phyloP scores from a whole-genome alignment of 805 yeast species.

The Kazachstania kunashirensis region DNA sequence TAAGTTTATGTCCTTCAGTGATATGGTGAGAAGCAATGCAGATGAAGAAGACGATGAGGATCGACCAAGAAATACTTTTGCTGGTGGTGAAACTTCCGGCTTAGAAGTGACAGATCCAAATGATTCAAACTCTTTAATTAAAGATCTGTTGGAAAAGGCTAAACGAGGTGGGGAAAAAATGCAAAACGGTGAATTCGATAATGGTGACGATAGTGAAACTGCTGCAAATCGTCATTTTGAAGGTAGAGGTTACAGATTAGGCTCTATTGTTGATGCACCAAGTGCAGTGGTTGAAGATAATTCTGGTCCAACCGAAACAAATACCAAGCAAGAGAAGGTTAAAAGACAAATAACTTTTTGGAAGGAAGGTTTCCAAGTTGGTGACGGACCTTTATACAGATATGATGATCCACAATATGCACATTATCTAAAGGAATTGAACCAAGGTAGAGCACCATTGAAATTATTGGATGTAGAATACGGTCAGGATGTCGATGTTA shows the following conservation, averaged over 20 bases:
- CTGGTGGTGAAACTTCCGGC: slow-evolving; percentile 65
- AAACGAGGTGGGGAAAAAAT: slow-evolving; percentile 49
- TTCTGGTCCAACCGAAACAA: slow-evolving; percentile 21
- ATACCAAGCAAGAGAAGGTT: slow-evolving; percentile 39
- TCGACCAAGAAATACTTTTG: slow-evolving; percentile 52
- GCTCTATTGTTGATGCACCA: slow-evolving; percentile 28
- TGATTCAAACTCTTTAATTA: slow-evolving; percentile 37
- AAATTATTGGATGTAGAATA: slow-evolving; percentile 69
- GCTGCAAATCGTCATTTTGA: slow-evolving; percentile 25
- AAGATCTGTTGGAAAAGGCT: slow-evolving; percentile 57
- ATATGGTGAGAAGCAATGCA: slow-evolving; percentile 30
- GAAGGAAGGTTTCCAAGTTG: slow-evolving; percentile 94
- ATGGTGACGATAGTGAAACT: slow-evolving; percentile 18
- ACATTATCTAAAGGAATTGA: slow-evolving; percentile 65
- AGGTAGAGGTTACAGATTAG: slow-evolving; percentile 36
- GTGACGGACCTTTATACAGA: slow-evolving; percentile 75
- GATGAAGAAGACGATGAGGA: slow-evolving; percentile 40
- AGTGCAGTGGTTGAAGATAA: slow-evolving; percentile 32
- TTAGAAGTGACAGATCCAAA: slow-evolving; percentile 71
- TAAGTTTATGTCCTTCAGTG: slow-evolving; percentile 34
- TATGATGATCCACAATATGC: slow-evolving; percentile 92
- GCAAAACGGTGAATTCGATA: slow-evolving; percentile 15
- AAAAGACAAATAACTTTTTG: slow-evolving; percentile 83
- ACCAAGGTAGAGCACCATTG: slow-evolving; percentile 86
- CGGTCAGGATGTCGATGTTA: slow-evolving; percentile 91